A percentile compares a stretch with the other conserved stretches of the same genome.
Conservation (phyloP, 1,284 basidiomycete genomes). For the Cryptococcus sp. region DNA sequence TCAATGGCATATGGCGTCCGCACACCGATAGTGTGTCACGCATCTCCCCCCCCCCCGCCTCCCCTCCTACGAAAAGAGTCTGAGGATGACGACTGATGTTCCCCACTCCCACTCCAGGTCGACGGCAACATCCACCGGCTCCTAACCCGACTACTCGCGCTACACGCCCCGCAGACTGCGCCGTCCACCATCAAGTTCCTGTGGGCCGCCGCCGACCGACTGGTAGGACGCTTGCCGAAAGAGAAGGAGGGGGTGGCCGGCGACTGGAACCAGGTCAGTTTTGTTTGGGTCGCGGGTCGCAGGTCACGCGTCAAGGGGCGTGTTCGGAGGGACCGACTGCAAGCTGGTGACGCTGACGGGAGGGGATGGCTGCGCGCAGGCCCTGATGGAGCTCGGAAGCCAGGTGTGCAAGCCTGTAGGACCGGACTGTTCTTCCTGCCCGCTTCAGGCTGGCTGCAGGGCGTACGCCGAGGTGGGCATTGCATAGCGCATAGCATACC, state of each 20-base stretch:
- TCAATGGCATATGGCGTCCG: slow-evolving; percentile 84
- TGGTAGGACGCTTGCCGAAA: slow-evolving; percentile 57
- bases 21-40: slow-evolving; percentile 69
- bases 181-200: slow-evolving; percentile 73
- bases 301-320: too few species aligned
- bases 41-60: background rate
- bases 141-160: slow-evolving; percentile 71
- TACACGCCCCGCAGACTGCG: slow-evolving; percentile 74
- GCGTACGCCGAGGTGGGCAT: slow-evolving; percentile 58
- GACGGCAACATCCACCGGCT: slow-evolving; percentile 89
- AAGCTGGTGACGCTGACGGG: too few species aligned
- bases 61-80: background rate
- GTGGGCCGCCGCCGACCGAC: slow-evolving; percentile 70
- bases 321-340: background rate
- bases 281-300: too few species aligned
- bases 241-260: slow-evolving; percentile 54
- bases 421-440: slow-evolving; percentile 70
- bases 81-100: background rate
- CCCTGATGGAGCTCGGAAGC: slow-evolving; percentile 64
- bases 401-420: slow-evolving; percentile 82
- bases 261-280: slow-evolving; percentile 72
- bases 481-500: too few species aligned
- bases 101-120: slow-evolving; percentile 54
- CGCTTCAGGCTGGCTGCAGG: slow-evolving; percentile 63
- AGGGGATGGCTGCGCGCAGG: slow-evolving; percentile 23